Conservation (phyloP, 2,329 filamentous ascomycete genomes). For the Rhytidhysteron rufulum region DNA sequence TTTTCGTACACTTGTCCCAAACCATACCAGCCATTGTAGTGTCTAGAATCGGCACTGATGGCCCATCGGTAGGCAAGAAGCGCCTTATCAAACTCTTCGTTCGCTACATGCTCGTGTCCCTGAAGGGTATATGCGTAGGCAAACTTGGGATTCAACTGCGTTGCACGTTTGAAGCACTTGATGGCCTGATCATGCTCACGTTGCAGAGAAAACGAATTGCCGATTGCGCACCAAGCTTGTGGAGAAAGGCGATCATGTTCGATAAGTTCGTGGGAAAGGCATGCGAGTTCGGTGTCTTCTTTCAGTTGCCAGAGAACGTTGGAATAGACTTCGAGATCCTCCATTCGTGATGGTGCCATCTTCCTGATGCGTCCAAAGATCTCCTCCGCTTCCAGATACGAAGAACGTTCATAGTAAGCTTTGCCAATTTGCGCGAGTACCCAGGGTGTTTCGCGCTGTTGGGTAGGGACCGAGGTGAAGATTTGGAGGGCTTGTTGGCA, state of each 20-base stretch:
- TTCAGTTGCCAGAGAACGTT: slow-evolving; percentile 99
- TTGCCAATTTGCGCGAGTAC: slow-evolving; percentile 87
- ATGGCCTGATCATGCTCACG: slow-evolving; percentile 93
- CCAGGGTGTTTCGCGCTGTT: slow-evolving; percentile 88
- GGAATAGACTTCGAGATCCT: slow-evolving; percentile 98
- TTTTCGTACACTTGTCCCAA: slow-evolving; percentile 79
- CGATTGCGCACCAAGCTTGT: slow-evolving; percentile 92
- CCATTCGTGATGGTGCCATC: slow-evolving; percentile 74
- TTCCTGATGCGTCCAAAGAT: slow-evolving; percentile 77
- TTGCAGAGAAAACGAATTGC: slow-evolving; percentile 90
- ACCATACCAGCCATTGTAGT: slow-evolving; percentile 99
- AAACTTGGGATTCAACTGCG: slow-evolving; percentile 83
- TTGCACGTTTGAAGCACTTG: slow-evolving; percentile 90
- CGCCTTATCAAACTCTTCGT: slow-evolving; percentile 96
- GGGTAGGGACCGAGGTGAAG: slow-evolving; percentile 65
- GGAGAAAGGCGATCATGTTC: slow-evolving; percentile 85
- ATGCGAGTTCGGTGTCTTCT: slow-evolving; percentile 84
- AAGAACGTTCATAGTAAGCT: slow-evolving; percentile 84
- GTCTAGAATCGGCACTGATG: slow-evolving; percentile 78
- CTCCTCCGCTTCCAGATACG: slow-evolving; percentile 82
- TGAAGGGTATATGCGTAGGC: slow-evolving; percentile 95
- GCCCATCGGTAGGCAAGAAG: slow-evolving; percentile 81
- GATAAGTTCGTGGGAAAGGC: slow-evolving; percentile 84
- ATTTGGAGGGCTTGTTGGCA: slow-evolving; percentile 72
- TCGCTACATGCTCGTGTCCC: slow-evolving; percentile 91